Evolutionary conservation across 192 early-diverging fungal species (phyloP), one percentile per base, ranked within the genome.

Genomic region (Coemansia sp.): DNA sequence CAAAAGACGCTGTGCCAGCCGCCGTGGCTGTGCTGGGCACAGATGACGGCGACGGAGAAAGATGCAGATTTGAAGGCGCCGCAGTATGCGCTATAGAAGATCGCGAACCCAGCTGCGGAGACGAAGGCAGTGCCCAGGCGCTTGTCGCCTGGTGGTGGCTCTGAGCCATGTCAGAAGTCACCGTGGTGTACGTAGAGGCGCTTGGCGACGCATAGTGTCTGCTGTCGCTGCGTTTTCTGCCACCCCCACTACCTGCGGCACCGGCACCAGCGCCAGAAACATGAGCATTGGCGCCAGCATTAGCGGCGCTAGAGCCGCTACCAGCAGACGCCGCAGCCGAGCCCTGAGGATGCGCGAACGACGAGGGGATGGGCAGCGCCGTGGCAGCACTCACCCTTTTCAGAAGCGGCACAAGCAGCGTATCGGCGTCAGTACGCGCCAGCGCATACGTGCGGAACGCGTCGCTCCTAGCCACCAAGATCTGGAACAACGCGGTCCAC

Each of bases 381-480:
- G 72, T 73, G 19, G 77, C 71, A 59, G 62, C 29, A 19, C 62
- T 62, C 11, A 80, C 34, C 16, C 51, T 35, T 34, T 63, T 70
- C 18, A 81, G 65, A 51, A 81, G 53, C 19, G 78, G 78, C 28
- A 75, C 48, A 24, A 75, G 53, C 58, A 81, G 18, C 13, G 78
- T 75, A 19, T 81, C 78, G 1, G 72, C 52, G 14, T 81, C 78
- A 0, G 78, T 81, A 20, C 78, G 68, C 6, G 78, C 72, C 46
- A 75, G 49, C 39, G 60, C 68, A 54, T 81, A 81, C 0, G 71
- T 72, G 34, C 72, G 62, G 49, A 75, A 81, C 28, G 68, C 59
- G 18, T 74, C 69, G 36, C 75, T 81, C 22, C 68, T 62, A 20
- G 63, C 48, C 23, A 75, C 58, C 24, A 81, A 42, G 7, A 58